Percentiles rank a stretch among this genome's conserved stretches.
phyloP scores from a whole-genome alignment of 352 stramenopile genomes.

The Globisporangium nagaii region DNA sequence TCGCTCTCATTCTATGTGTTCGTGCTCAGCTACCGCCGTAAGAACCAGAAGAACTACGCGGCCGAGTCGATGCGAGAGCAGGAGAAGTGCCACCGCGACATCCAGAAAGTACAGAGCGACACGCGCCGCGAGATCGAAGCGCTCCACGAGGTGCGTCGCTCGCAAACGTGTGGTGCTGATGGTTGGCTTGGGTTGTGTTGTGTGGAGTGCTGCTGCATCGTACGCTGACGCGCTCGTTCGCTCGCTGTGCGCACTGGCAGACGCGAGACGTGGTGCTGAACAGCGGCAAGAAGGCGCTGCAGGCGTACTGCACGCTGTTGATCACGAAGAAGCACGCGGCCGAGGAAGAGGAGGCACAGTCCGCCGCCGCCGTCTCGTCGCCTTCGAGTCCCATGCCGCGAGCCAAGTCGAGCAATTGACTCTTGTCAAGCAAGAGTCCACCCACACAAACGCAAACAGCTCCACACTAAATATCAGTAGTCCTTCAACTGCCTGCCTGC shows the following conservation, averaged over 20 bases:
- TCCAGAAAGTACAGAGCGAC: constrained; percentile 54
- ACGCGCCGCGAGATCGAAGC: constrained; percentile 50
- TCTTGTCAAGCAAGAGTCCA: background rate
- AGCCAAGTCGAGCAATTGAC: background rate
- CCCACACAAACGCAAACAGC: background rate
- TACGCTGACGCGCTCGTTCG: too few relatives aligned
- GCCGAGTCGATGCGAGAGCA: constrained; percentile 42
- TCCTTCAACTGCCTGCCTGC: too few relatives aligned
- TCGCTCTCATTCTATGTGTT: background rate
- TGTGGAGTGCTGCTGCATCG: too few relatives aligned
- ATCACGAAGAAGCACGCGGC: constrained; percentile 42
- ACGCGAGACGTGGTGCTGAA: constrained; percentile 62
- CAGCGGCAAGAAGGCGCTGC: constrained; percentile 66
- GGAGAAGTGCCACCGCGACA: constrained; percentile 47
- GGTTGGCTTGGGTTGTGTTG: background rate
- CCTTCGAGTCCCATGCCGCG: background rate
- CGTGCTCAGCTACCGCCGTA: constrained; percentile 41
- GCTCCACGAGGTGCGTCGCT: constrained; percentile 39
- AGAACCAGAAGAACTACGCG: constrained; percentile 36
- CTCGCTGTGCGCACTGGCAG: constrained; percentile 6
- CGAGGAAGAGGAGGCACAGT: constrained; percentile 24
- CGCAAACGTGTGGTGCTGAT: background rate
- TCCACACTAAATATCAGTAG: too few relatives aligned
- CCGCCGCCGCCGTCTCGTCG: background rate
- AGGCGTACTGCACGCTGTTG: constrained; percentile 64